Evolutionary conservation across 495 filamentous ascomycete species (phyloP).

Genomic region (Lophiostoma macrostomum): DNA sequence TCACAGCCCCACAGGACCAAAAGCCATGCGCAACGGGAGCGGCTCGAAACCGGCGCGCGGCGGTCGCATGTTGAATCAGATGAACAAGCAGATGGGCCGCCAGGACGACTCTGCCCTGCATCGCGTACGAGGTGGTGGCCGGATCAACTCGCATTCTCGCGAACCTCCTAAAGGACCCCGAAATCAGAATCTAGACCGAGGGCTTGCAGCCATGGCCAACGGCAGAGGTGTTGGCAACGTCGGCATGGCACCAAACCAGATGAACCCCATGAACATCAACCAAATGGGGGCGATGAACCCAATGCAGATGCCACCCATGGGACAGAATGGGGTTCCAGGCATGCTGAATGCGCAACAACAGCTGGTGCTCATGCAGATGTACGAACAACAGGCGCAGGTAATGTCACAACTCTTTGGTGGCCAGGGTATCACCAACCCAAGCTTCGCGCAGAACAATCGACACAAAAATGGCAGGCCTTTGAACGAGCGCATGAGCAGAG

Average conservation of each 20-base stretch:
- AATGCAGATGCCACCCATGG: constrained; percentile 41
- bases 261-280: constrained; percentile 41
- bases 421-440: constrained; percentile 51
- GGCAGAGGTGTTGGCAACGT: constrained; percentile 50
- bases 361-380: constrained; percentile 76
- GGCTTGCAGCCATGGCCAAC: constrained; percentile 34
- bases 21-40: constrained; percentile 82
- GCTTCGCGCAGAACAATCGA: constrained; percentile 49
- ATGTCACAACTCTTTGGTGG: constrained; percentile 64
- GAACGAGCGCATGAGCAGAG: constrained; percentile 69
- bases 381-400: constrained; percentile 86
- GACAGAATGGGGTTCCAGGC: constrained; percentile 40
- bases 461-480: constrained; percentile 58
- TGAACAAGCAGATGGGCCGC: constrained; percentile 84
- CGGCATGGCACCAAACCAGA: background rate
- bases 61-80: constrained; percentile 80
- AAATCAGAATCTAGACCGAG: constrained; percentile 36
- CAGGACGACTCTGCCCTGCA: constrained; percentile 70
- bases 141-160: constrained; percentile 72
- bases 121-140: constrained; percentile 71
- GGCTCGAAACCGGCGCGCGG: constrained; percentile 40
- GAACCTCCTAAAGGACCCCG: constrained; percentile 72
- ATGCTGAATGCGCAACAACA: constrained; percentile 62
- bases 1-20: constrained; percentile 84
- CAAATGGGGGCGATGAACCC: constrained; percentile 42